These are phyloP conservation scores for Phanerochaete carnosa DNA, from an alignment of 768 basidiomycete genomes.

Conservation along the genomic window DNA sequence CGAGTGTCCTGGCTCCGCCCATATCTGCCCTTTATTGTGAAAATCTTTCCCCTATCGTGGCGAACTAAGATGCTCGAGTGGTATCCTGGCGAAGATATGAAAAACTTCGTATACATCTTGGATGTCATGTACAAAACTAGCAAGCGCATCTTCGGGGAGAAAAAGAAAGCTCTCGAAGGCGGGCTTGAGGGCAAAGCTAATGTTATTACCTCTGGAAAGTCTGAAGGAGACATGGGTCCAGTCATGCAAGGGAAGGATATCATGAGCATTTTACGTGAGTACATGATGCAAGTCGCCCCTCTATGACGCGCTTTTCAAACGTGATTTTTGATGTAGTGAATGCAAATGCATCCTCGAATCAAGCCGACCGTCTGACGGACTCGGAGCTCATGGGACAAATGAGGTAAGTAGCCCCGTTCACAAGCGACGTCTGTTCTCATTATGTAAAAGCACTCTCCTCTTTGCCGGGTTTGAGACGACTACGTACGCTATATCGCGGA, in stretches of 20 bases:
- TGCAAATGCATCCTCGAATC: conserved; percentile 4
- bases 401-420: conserved; percentile 4
- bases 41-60: not conserved
- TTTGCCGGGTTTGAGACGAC: conserved; percentile 14
- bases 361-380: conserved; percentile 10
- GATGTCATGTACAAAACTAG: conserved; percentile 35
- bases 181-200: conserved; percentile 26
- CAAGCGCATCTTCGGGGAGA: conserved; percentile 31
- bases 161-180: conserved; percentile 34
- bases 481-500: conserved; percentile 4
- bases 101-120: conserved; percentile 30
- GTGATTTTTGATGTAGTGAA: not conserved
- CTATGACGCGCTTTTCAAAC: not conserved
- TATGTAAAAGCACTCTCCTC: not conserved
- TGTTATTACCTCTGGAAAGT: not conserved
- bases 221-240: conserved; percentile 13
- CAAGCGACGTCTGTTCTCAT: not conserved
- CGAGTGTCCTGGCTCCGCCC: not conserved
- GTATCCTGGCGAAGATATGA: conserved; percentile 15
- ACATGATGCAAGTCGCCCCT: not conserved
- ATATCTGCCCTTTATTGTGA: not conserved
- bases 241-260: conserved; percentile 37
- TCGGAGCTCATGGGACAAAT: conserved; percentile 11
- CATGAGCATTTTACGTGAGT: conserved; percentile 43
- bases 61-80: not conserved